Conservation (phyloP, 192 early-diverging fungal species). For the Podila horticola region DNA sequence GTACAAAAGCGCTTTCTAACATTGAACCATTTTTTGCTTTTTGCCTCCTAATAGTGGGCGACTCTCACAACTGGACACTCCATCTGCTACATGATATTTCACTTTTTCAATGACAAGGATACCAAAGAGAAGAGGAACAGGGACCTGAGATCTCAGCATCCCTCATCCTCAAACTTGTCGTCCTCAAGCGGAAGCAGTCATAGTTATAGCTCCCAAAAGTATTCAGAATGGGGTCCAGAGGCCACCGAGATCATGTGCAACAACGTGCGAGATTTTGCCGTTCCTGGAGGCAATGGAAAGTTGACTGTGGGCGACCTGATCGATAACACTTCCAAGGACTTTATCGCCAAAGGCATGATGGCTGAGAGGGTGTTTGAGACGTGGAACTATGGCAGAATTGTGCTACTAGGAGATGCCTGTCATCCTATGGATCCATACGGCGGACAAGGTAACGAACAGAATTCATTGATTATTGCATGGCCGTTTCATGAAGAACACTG, state of each 20-base stretch:
- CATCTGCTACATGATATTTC: neutral
- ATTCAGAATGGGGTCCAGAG: slow-evolving; percentile 1
- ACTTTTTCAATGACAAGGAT: neutral
- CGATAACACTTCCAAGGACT: neutral
- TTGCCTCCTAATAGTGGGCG: neutral
- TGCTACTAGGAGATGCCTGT: neutral
- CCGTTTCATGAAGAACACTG: too few species aligned
- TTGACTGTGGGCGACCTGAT: neutral
- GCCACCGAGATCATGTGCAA: neutral
- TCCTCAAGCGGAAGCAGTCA: too few species aligned
- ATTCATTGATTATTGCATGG: too few species aligned
- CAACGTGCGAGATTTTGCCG: neutral
- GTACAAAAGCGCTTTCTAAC: too few species aligned
- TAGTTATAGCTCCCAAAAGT: neutral
- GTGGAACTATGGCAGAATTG: neutral
- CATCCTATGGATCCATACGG: slow-evolving; percentile 1
- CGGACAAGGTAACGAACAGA: neutral
- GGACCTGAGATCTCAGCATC: neutral
- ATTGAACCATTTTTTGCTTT: too few species aligned
- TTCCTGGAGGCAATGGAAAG: slow-evolving; percentile 1
- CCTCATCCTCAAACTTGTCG: neutral
- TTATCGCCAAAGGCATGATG: neutral
- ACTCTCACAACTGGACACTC: neutral
- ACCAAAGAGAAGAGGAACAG: neutral
- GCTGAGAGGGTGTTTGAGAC: neutral